Evolutionary conservation across 139 green algal genomes (phyloP).

Genomic region (Tetratostichococcus sp.): DNA sequence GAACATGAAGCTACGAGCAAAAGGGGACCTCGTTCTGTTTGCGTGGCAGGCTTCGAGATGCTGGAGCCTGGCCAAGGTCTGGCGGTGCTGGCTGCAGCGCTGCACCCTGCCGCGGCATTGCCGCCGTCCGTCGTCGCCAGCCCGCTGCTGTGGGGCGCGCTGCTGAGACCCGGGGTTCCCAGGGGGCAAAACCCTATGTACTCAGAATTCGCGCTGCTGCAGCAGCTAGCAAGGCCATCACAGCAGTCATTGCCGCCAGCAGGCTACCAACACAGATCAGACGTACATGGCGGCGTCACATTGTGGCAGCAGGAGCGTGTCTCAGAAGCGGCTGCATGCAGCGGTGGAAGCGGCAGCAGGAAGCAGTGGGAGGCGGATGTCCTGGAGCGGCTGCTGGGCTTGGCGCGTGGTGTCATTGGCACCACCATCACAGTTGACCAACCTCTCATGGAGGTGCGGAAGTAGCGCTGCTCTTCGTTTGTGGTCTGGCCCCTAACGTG

Average conservation of each 20-base stretch:
- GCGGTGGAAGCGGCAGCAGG: neutral
- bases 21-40: no score
- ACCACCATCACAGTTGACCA: neutral
- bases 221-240: neutral
- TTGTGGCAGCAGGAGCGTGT: no score
- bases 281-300: no score
- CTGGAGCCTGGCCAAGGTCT: conserved; percentile 44
- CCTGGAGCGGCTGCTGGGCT: neutral
- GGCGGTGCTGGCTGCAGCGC: conserved; percentile 27
- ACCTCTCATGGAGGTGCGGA: conserved; percentile 17
- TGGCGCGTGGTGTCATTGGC: neutral
- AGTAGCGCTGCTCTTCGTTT: no score
- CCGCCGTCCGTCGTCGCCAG: conserved; percentile 4
- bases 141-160: neutral
- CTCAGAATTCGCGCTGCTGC: neutral
- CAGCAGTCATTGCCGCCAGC: neutral
- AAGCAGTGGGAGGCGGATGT: neutral
- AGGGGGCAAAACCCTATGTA: neutral
- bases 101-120: neutral
- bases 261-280: no score
- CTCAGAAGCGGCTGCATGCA: neutral
- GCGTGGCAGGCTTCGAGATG: conserved; percentile 32
- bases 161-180: neutral
- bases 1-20: no score
- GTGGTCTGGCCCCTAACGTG: no score